A percentile compares a stretch with the other conserved stretches of the same genome.
Evolutionary conservation across 345 rosid genomes (phyloP).

Genomic region (Angophora floribunda): DNA sequence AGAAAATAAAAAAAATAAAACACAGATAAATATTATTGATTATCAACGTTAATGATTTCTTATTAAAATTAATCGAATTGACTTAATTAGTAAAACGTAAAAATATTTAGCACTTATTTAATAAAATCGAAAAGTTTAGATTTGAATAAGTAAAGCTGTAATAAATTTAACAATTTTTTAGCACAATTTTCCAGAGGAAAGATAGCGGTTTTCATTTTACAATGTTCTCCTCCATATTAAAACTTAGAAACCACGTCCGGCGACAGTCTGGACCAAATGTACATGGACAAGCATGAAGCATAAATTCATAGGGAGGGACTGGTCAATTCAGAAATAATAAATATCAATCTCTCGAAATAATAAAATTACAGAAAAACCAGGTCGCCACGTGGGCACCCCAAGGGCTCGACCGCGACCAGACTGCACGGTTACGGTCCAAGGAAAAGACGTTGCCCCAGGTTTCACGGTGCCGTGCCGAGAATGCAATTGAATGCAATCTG

Average conservation of each 20-base stretch:
- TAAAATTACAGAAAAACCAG: not conserved
- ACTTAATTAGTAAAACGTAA: no score
- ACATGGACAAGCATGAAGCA: no score
- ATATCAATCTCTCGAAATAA: not conserved
- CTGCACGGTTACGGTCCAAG: not conserved
- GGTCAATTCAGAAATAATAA: not conserved
- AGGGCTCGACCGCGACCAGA: not conserved
- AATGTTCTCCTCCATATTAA: not conserved
- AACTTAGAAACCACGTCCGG: not conserved
- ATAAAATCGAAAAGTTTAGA: no score
- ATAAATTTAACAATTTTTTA: no score
- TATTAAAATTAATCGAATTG: no score
- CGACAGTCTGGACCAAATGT: not conserved
- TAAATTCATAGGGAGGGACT: no score
- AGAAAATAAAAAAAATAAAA: no score
- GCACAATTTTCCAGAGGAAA: not conserved
- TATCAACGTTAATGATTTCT: no score
- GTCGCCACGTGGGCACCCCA: not conserved
- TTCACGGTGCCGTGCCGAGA: not conserved
- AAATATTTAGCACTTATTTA: no score
- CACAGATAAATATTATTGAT: no score
- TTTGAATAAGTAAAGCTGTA: no score
- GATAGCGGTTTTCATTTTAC: not conserved
- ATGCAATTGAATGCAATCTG: not conserved
- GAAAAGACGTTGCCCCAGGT: not conserved